These are phyloP conservation scores for Ottelia alismoides DNA, from an alignment of 106 monocot genomes.

Conservation along the genomic window DNA sequence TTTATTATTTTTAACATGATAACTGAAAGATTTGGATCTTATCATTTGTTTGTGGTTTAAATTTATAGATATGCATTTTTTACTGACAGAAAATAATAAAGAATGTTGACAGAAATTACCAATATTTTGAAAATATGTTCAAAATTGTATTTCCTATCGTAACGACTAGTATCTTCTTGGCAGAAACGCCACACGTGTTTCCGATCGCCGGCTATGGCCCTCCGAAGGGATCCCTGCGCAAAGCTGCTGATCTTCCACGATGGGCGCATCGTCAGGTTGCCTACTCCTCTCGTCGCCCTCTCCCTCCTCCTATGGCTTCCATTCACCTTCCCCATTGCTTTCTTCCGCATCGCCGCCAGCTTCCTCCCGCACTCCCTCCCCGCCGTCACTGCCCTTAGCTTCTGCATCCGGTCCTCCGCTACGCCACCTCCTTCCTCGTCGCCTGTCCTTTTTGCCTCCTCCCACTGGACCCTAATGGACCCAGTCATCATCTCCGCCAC, in stretches of 20 bases:
- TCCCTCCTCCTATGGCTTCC: constrained; percentile 41
- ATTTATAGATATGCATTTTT: no score
- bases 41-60: background rate
- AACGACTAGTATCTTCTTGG: no score
- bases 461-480: constrained; percentile 3
- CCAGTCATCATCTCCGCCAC: background rate
- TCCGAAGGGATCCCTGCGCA: no score
- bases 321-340: constrained; percentile 23
- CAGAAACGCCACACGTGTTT: no score
- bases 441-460: no score
- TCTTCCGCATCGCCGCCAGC: constrained; percentile 15
- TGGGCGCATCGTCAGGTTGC: constrained; percentile 32
- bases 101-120: constrained; percentile 8
- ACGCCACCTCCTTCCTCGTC: no score
- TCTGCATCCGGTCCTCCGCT: constrained; percentile 25
- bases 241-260: constrained; percentile 71
- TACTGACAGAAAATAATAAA: no score
- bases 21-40: constrained; percentile 12
- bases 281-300: constrained; percentile 22
- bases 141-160: constrained; percentile 9
- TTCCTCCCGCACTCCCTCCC: constrained; percentile 18
- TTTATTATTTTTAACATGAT: no score
- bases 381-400: constrained; percentile 17
- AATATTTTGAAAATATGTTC: no score
- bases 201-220: no score